These are phyloP conservation scores for Zygosaccharomyces pseudobailii DNA, from an alignment of 1,139 yeast species.

Conservation along the genomic window DNA sequence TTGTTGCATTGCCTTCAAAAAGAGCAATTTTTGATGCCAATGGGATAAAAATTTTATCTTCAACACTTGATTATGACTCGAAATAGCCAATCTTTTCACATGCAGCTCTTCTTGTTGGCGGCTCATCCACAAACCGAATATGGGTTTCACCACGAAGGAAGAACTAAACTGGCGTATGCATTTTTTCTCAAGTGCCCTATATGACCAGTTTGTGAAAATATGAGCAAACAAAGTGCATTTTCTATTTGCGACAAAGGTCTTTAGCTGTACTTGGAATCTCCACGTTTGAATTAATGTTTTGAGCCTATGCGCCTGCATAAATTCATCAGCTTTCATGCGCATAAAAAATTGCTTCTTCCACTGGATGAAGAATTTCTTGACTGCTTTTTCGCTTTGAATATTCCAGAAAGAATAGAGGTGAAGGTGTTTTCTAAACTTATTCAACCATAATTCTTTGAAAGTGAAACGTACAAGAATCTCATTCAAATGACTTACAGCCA, in stretches of 20 bases:
- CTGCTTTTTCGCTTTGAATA: conserved; percentile 3
- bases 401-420: conserved; percentile 13
- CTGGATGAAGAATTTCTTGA: conserved; percentile 3
- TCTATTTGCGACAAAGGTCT: background rate
- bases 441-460: conserved; percentile 25
- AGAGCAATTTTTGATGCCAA: background rate
- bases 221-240: background rate
- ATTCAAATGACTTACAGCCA: conserved; percentile 14
- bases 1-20: conserved; percentile 7
- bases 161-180: background rate
- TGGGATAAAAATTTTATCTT: background rate
- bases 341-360: conserved; percentile 17
- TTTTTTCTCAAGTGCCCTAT: background rate
- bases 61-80: background rate
- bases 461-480: conserved; percentile 16
- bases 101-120: background rate
- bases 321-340: conserved; percentile 9
- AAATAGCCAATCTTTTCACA: background rate
- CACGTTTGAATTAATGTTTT: conserved; percentile 5
- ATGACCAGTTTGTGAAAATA: background rate
- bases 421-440: conserved; percentile 19
- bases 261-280: conserved; percentile 4
- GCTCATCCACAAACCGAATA: background rate
- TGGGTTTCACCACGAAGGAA: background rate
- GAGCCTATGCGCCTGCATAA: conserved; percentile 4